phyloP scores from a whole-genome alignment of 1,139 yeast genomes.

The Meyerozyma carpophila region DNA sequence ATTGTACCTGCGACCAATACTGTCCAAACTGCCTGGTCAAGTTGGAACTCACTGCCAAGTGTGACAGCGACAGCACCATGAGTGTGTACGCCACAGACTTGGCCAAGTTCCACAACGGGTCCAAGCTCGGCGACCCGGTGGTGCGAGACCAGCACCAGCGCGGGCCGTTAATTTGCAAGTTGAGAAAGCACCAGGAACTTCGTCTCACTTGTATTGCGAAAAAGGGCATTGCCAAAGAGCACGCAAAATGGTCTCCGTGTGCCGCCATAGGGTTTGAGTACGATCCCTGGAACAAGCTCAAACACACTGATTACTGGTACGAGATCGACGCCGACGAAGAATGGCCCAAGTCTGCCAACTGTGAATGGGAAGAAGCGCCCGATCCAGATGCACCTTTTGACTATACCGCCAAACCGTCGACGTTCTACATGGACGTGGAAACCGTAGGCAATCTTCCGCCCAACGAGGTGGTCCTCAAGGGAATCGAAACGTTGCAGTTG shows the following conservation, averaged over 20 bases:
- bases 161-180: slow-evolving; percentile 86
- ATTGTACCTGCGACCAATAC: slow-evolving; percentile 96
- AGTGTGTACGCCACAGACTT: slow-evolving; percentile 88
- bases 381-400: slow-evolving; percentile 85
- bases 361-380: slow-evolving; percentile 96
- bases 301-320: slow-evolving; percentile 95
- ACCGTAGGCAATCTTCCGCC: slow-evolving; percentile 88
- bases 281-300: slow-evolving; percentile 98
- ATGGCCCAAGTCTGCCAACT: slow-evolving; percentile 88
- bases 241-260: slow-evolving; percentile 97
- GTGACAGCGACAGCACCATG: slow-evolving; percentile 84
- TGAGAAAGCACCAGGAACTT: slow-evolving; percentile 90
- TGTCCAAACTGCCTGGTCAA: slow-evolving; percentile 93
- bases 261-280: slow-evolving; percentile 97
- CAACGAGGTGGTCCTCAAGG: slow-evolving; percentile 79
- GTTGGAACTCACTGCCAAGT: slow-evolving; percentile 77
- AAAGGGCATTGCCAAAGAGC: slow-evolving; percentile 97
- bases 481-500: slow-evolving; percentile 78
- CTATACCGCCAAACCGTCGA: slow-evolving; percentile 73
- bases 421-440: slow-evolving; percentile 84
- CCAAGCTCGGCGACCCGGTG: slow-evolving; percentile 76
- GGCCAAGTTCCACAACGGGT: slow-evolving; percentile 45
- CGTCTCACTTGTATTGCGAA: slow-evolving; percentile 89
- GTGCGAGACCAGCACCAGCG: slow-evolving; percentile 67
- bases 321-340: slow-evolving; percentile 84